These are phyloP conservation scores for Kazachstania martiniae DNA, from an alignment of 805 yeast species.

Conservation along the genomic window DNA sequence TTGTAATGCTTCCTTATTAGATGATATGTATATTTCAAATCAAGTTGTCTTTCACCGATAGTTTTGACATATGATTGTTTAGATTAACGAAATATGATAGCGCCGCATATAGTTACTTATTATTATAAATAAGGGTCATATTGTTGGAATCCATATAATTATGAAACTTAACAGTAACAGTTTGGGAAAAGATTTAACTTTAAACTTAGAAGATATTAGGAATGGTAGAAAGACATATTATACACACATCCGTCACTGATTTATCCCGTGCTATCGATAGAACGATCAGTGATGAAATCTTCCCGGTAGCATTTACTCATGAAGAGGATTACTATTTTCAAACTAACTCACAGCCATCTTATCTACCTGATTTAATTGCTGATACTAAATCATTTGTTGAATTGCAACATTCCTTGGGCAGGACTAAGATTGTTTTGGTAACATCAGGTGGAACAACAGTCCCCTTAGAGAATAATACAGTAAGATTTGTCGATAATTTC, in stretches of 20 bases:
- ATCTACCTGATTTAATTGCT: slow-evolving; percentile 48
- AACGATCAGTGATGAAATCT: slow-evolving; percentile 42
- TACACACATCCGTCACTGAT: slow-evolving; percentile 62
- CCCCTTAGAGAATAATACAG: slow-evolving; percentile 92
- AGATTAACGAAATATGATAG: too few relatives aligned
- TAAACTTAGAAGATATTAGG: too few relatives aligned
- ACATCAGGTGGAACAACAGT: slow-evolving; percentile 97
- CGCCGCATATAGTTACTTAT: too few relatives aligned
- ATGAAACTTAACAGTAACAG: too few relatives aligned
- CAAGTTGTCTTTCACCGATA: too few relatives aligned
- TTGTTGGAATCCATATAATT: too few relatives aligned
- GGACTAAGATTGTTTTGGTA: slow-evolving; percentile 58
- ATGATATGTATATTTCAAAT: too few relatives aligned
- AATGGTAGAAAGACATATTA: slow-evolving; percentile 4
- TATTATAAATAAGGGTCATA: too few relatives aligned
- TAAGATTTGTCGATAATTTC: slow-evolving; percentile 89
- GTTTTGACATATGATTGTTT: too few relatives aligned
- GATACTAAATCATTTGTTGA: slow-evolving; percentile 53
- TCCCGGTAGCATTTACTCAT: slow-evolving; percentile 57
- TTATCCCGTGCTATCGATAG: slow-evolving; percentile 70
- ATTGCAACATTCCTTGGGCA: slow-evolving; percentile 34
- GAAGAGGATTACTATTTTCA: slow-evolving; percentile 74
- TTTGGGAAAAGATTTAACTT: too few relatives aligned
- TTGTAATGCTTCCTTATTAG: too few relatives aligned
- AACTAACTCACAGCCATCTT: slow-evolving; percentile 59